phyloP scores from a whole-genome alignment of 2,329 filamentous ascomycete genomes.

The Polytolypa hystricis region DNA sequence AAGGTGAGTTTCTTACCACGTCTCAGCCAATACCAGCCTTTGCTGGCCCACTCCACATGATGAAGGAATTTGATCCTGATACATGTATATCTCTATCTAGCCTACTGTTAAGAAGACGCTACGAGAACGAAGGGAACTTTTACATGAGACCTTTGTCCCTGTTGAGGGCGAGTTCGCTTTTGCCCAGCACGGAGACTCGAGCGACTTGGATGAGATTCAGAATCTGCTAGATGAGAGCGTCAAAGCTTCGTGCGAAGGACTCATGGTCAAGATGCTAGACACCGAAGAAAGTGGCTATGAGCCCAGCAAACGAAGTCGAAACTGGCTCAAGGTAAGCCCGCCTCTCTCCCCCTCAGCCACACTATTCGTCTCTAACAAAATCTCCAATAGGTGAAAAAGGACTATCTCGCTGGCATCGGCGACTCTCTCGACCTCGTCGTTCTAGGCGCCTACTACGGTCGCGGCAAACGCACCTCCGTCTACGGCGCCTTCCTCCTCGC shows the following conservation, averaged over 20 bases:
- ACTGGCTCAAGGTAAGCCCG: slow-evolving; percentile 77
- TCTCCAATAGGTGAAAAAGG: slow-evolving; percentile 70
- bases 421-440: slow-evolving; percentile 96
- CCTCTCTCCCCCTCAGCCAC: background rate
- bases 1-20: slow-evolving; percentile 44
- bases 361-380: background rate
- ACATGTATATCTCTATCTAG: slow-evolving; percentile 18
- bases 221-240: slow-evolving; percentile 85
- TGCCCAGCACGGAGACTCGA: slow-evolving; percentile 75
- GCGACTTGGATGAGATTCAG: slow-evolving; percentile 88
- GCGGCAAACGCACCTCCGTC: slow-evolving; percentile 87
- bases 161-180: slow-evolving; percentile 86
- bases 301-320: slow-evolving; percentile 88
- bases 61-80: background rate
- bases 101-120: slow-evolving; percentile 77
- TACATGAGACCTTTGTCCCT: slow-evolving; percentile 61
- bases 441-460: slow-evolving; percentile 84
- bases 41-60: slow-evolving; percentile 17
- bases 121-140: slow-evolving; percentile 66
- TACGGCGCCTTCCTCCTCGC: slow-evolving; percentile 94
- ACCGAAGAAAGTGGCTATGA: slow-evolving; percentile 88
- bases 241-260: slow-evolving; percentile 87
- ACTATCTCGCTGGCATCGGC: slow-evolving; percentile 86
- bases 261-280: slow-evolving; percentile 99
- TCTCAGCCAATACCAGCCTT: too few relatives aligned